Conservation (phyloP, 495 filamentous ascomycete genomes). For the Daldinia vernicosa region DNA sequence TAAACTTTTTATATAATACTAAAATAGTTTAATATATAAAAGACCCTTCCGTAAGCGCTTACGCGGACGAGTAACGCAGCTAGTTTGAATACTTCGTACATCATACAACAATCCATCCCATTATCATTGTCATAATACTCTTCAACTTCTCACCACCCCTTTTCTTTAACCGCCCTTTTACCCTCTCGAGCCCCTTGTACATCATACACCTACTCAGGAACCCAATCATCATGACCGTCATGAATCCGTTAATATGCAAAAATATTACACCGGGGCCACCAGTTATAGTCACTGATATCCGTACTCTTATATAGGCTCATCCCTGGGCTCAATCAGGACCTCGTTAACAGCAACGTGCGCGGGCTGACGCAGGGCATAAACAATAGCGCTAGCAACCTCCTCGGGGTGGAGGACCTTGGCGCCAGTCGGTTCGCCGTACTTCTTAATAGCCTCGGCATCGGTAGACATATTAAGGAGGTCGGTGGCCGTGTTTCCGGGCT, state of each 20-base stretch:
- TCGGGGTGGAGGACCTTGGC: constrained; percentile 69
- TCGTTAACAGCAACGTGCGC: constrained; percentile 75
- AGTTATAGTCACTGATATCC: neutral
- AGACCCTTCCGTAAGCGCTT: no score
- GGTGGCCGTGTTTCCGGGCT: constrained; percentile 73
- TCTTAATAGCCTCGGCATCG: constrained; percentile 72
- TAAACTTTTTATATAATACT: no score
- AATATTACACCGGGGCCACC: neutral
- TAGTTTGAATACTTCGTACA: no score
- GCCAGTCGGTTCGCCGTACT: constrained; percentile 71
- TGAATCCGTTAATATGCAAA: constrained; percentile 6
- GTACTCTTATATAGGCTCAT: constrained; percentile 68
- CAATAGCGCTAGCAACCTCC: constrained; percentile 70
- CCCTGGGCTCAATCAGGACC: constrained; percentile 73
- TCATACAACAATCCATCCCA: constrained; percentile 1
- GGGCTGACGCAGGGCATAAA: constrained; percentile 70
- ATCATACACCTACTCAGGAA: neutral
- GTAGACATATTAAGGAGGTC: constrained; percentile 71
- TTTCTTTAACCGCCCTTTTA: neutral
- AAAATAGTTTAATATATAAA: no score
- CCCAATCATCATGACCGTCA: neutral
- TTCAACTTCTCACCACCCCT: neutral
- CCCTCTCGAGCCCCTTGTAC: neutral
- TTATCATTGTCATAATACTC: neutral
- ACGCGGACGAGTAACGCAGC: no score